Evolutionary conservation across 2,329 filamentous ascomycete species (phyloP).

Genomic region (Penicillium digitatum): DNA sequence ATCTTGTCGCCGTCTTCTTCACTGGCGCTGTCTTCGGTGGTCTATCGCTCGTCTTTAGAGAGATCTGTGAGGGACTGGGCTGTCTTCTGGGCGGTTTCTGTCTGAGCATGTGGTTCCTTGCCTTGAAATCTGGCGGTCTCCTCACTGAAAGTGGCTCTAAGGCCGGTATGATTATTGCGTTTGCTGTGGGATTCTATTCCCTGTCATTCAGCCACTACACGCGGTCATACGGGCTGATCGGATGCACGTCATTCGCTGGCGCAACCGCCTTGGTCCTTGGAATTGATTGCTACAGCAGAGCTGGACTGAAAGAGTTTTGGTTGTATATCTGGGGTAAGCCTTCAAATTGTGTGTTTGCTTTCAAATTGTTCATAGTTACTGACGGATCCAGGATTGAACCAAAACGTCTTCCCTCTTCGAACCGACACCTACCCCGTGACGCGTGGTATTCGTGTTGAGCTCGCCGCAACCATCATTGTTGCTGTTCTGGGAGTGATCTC

Average conservation of each 20-base stretch:
- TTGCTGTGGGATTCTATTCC: constrained; percentile 65
- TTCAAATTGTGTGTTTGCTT: not conserved
- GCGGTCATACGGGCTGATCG: constrained; percentile 71
- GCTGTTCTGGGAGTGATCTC: constrained; percentile 73
- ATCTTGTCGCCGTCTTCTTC: constrained; percentile 71
- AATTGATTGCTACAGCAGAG: constrained; percentile 83
- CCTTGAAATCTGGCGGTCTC: constrained; percentile 70
- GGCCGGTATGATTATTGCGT: constrained; percentile 69
- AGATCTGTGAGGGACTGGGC: constrained; percentile 78
- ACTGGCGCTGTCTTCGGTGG: constrained; percentile 72
- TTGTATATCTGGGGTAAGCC: constrained; percentile 74
- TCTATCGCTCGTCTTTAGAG: constrained; percentile 71
- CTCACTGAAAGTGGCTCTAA: constrained; percentile 60
- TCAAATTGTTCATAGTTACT: not conserved
- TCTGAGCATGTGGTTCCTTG: constrained; percentile 85
- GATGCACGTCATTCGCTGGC: constrained; percentile 72
- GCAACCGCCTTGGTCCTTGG: constrained; percentile 75
- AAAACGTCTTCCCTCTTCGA: constrained; percentile 71
- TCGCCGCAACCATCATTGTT: constrained; percentile 71
- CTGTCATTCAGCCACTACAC: constrained; percentile 76
- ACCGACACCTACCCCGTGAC: constrained; percentile 80
- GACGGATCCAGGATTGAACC: constrained; percentile 59
- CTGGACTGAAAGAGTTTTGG: constrained; percentile 97
- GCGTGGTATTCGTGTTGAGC: constrained; percentile 78
- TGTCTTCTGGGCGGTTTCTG: constrained; percentile 85